Percentiles rank a stretch among this genome's conserved stretches.
Conservation (phyloP, 306 rosid genomes). For the Trifolium subterraneum region DNA sequence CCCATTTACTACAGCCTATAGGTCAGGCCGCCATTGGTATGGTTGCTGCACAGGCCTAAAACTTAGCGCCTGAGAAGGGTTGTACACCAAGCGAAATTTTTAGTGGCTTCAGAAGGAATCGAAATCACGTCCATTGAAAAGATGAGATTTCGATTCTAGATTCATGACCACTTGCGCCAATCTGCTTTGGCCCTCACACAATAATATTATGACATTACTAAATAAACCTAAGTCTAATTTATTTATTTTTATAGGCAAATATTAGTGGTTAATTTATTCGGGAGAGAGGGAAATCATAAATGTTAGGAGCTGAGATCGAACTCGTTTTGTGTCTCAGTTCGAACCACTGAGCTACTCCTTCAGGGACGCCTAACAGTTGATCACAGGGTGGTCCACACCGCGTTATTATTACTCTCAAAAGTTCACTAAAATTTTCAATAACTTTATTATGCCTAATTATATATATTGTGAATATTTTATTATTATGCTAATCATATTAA, state of each 20-base stretch:
- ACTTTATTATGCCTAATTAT: neutral
- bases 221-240: neutral
- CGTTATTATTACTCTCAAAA: neutral
- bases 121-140: no score
- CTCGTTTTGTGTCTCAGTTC: neutral
- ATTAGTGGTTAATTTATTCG: no score
- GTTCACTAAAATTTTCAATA: slow-evolving; percentile 17
- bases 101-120: no score
- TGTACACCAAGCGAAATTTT: no score
- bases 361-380: slow-evolving; percentile 6
- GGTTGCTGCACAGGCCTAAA: no score
- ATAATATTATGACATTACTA: neutral
- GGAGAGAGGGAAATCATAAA: no score
- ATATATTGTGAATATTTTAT: slow-evolving; percentile 21
- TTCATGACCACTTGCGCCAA: neutral
- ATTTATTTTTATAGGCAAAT: no score
- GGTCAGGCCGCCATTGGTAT: no score
- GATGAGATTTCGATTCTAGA: neutral
- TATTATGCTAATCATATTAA: slow-evolving; percentile 24
- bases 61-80: no score
- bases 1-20: no score
- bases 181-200: neutral
- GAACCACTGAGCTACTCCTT: neutral
- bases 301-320: neutral
- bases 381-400: neutral